A percentile compares a stretch with the other conserved stretches of the same genome.
Evolutionary conservation across 2,329 filamentous ascomycete genomes (phyloP).

Genomic region (Sporothrix pseudoabietina): DNA sequence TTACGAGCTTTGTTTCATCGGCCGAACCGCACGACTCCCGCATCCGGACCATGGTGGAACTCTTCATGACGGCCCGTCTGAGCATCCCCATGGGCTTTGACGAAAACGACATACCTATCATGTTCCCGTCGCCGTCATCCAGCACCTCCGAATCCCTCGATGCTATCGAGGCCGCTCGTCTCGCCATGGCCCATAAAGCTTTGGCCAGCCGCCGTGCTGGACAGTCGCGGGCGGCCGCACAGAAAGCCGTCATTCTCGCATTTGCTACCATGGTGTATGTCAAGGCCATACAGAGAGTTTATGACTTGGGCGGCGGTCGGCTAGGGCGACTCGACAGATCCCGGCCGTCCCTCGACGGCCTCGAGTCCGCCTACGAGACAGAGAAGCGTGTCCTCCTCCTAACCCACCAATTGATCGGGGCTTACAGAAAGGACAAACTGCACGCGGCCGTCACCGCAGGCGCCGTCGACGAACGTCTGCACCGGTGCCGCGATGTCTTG

Average conservation of each 20-base stretch:
- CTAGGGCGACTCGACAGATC: too few species aligned
- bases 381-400: not conserved
- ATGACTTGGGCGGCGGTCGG: not conserved
- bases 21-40: not conserved
- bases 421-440: not conserved
- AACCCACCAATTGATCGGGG: not conserved
- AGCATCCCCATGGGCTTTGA: slow-evolving; percentile 10
- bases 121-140: not conserved
- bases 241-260: not conserved
- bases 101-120: not conserved
- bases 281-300: not conserved
- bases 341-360: not conserved
- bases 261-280: not conserved
- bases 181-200: not conserved
- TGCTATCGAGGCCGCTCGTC: not conserved
- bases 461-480: slow-evolving; percentile 5
- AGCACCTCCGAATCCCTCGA: not conserved
- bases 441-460: not conserved
- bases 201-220: not conserved
- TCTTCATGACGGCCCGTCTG: not conserved
- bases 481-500: not conserved
- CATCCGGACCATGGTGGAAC: not conserved
- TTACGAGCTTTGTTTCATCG: not conserved
- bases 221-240: not conserved
- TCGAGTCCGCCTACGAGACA: not conserved